A percentile compares a stretch with the other conserved stretches of the same genome.
These are phyloP conservation scores for Strobilomyces dryophilus DNA, from an alignment of 768 basidiomycete species.

Conservation along the genomic window DNA sequence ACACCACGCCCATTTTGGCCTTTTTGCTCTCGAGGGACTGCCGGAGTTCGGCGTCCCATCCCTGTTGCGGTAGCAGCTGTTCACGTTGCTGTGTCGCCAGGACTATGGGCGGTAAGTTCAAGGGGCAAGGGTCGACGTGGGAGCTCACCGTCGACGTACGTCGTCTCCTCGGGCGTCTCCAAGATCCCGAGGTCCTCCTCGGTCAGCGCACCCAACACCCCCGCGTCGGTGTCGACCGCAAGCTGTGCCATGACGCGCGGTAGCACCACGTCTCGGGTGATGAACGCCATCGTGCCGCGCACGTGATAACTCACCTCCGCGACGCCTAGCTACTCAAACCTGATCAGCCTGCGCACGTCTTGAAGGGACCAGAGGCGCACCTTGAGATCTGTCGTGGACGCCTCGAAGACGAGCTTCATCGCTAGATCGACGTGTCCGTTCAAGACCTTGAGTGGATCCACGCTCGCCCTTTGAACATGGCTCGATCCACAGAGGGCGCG, in stretches of 20 bases:
- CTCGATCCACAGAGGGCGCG: conserved; percentile 62
- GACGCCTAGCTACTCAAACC: conserved; percentile 32
- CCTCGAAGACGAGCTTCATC: conserved; percentile 46
- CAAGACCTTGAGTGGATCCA: conserved; percentile 65
- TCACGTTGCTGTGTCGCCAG: conserved; percentile 51
- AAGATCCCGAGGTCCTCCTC: conserved; percentile 79
- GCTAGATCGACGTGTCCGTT: conserved; percentile 46
- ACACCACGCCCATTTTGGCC: conserved; percentile 41
- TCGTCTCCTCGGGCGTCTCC: conserved; percentile 77
- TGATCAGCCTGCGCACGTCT: not conserved
- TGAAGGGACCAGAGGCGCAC: conserved; percentile 25
- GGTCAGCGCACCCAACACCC: conserved; percentile 59
- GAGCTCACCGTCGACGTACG: conserved; percentile 69
- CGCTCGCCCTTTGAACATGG: conserved; percentile 62
- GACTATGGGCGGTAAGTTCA: conserved; percentile 37
- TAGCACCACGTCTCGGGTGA: conserved; percentile 65
- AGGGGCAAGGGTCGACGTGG: not conserved
- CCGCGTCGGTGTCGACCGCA: conserved; percentile 57
- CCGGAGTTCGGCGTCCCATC: conserved; percentile 95
- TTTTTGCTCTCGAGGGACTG: conserved; percentile 82
- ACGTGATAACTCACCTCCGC: conserved; percentile 70
- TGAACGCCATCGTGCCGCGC: conserved; percentile 72
- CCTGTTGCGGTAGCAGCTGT: conserved; percentile 52
- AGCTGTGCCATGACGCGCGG: conserved; percentile 70
- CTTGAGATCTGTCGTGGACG: conserved; percentile 43